phyloP scores from a whole-genome alignment of 345 rosid species.

The Citrus glauca region DNA sequence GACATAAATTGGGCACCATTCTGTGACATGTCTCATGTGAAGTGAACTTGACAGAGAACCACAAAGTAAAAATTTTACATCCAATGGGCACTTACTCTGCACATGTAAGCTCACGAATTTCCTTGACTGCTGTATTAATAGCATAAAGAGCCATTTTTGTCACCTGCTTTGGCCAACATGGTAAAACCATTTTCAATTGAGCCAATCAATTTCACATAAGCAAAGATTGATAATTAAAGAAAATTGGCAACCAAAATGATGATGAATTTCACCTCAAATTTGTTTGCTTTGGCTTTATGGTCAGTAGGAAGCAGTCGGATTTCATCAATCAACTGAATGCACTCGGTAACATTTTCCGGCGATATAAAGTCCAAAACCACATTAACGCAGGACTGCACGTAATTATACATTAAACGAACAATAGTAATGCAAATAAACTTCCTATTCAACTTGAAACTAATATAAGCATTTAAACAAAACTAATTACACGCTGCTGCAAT shows the following conservation, averaged over 20 bases:
- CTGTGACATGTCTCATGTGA: background rate
- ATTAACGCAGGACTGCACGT: constrained; percentile 80
- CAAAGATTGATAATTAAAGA: background rate
- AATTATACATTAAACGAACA: constrained; percentile 6
- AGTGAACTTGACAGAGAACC: background rate
- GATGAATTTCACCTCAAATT: constrained; percentile 54
- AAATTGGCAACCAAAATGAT: background rate
- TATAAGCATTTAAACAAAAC: background rate
- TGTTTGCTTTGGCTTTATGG: constrained; percentile 59
- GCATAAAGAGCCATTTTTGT: constrained; percentile 78
- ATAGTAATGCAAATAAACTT: constrained; percentile 3
- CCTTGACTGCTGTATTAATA: constrained; percentile 58
- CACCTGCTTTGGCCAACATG: constrained; percentile 45
- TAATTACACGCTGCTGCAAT: background rate
- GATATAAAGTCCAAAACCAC: constrained; percentile 86
- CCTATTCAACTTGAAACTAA: constrained; percentile 1
- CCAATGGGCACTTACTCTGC: constrained; percentile 33
- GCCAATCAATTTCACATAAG: background rate
- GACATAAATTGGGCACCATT: background rate
- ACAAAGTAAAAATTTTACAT: background rate
- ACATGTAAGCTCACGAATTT: constrained; percentile 70
- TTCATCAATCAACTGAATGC: constrained; percentile 61
- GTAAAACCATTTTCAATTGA: background rate
- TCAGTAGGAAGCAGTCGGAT: constrained; percentile 66
- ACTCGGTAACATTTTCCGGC: constrained; percentile 67